Conservation (phyloP, 305 asterid species). For the Solanum hybrid region DNA sequence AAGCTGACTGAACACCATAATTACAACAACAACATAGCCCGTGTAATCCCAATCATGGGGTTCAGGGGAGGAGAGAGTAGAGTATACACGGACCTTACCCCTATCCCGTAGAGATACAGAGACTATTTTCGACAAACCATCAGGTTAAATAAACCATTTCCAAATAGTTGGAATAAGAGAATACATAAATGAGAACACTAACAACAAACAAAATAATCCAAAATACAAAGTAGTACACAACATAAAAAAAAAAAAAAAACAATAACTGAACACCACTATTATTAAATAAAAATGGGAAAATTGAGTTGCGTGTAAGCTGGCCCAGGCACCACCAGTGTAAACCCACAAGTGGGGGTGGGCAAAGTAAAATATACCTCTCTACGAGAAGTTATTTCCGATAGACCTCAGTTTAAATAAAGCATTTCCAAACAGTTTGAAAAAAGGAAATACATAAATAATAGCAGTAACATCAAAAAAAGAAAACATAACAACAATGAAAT, state of each 20-base stretch:
- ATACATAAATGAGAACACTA: no score
- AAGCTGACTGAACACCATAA: not conserved
- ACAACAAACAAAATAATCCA: not conserved
- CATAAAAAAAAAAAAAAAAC: not conserved
- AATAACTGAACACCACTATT: not conserved
- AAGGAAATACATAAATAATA: not conserved
- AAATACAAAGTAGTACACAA: not conserved
- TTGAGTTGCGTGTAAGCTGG: not conserved
- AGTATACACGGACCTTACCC: not conserved
- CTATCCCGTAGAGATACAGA: not conserved
- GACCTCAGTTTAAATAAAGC: not conserved
- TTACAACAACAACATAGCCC: not conserved
- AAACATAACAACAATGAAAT: not conserved
- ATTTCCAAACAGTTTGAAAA: not conserved
- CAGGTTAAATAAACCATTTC: not conserved
- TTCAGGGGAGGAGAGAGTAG: not conserved
- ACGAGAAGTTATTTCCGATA: no score
- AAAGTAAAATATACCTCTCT: not conserved
- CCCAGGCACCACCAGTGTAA: not conserved
- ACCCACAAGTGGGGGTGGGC: not conserved
- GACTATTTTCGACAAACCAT: not conserved
- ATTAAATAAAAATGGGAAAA: not conserved
- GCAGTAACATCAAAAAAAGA: no score
- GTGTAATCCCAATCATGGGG: not conserved
- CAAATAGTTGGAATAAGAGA: not conserved